These are phyloP conservation scores for Tricholoma terreum DNA, from an alignment of 768 basidiomycete genomes.

Conservation along the genomic window DNA sequence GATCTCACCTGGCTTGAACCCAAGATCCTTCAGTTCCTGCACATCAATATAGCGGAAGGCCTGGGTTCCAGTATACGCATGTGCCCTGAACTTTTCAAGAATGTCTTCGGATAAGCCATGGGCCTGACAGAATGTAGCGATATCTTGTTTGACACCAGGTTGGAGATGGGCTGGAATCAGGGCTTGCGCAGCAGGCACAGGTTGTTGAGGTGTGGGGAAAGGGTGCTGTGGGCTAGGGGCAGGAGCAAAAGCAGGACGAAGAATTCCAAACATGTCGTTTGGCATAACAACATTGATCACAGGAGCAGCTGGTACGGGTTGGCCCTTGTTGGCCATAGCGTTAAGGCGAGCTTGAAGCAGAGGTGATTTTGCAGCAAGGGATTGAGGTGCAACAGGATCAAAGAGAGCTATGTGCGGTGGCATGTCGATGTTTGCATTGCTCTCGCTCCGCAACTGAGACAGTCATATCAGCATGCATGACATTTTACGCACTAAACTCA, in stretches of 20 bases:
- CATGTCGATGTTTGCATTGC: too few species aligned
- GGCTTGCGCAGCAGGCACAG: neutral
- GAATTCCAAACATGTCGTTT: too few species aligned
- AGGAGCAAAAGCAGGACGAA: too few species aligned
- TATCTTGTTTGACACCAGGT: neutral
- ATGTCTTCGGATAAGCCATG: neutral
- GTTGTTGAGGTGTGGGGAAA: neutral
- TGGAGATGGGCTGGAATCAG: neutral
- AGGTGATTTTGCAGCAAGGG: neutral
- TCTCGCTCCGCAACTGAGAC: too few species aligned
- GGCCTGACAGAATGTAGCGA: neutral
- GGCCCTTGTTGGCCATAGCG: neutral
- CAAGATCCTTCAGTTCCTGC: neutral
- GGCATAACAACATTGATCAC: too few species aligned
- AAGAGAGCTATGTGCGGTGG: too few species aligned
- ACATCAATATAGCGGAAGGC: neutral
- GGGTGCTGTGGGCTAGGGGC: too few species aligned
- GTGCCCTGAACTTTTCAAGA: too few species aligned
- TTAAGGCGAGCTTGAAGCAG: neutral
- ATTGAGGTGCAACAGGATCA: neutral
- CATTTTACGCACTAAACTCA: too few species aligned
- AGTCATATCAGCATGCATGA: too few species aligned
- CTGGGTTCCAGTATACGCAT: neutral
- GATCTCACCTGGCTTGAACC: too few species aligned
- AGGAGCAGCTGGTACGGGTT: too few species aligned